Base-by-base conservation (phyloP, 805 yeast species). In the Myxozyma kluyveri region DNA sequence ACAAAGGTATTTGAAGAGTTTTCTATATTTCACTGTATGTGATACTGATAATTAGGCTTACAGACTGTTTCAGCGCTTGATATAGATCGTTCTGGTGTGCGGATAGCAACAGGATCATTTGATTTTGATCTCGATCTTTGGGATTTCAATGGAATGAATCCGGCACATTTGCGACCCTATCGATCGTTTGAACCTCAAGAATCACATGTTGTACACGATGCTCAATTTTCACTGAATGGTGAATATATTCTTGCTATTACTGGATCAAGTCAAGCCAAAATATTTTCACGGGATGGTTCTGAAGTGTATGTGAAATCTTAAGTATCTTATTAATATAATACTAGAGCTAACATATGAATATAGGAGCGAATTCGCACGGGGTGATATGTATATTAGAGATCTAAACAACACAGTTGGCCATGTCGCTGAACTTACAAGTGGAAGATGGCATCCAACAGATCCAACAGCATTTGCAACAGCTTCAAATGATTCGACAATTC, bases 341-440 rank as follows among this genome's bases (percentile, higher is more conserved):
- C 35, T 33, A 42, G 56, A 3, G 24, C 29, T 12, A 3, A 27
- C 23, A 46, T 61, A 24, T 60, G 12, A 9, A 9, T 29, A 9
- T 29, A 29, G 33, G 33, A 29, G 50, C 0, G 65, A 63, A 39
- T 69, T 51, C 39, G 56, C 45, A 9, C 58, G 62, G 3, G 73
- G 73, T 2, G 73, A 70, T 42, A 64, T 64, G 66, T 70, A 71
- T 54, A 49, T 70, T 21, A 61, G 64, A 18, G 72, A 70, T 38
- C 57, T 69, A 61, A 59, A 60, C 42, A 67, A 68, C 46, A 70
- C 73, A 6, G 62, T 60, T 35, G 73, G 73, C 18, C 73, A 70
- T 52, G 53, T 62, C 4, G 65, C 69, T 1, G 68, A 59, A 41
- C 49, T 71, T 5, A 61, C 65, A 6, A 31, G 56, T 24, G 69